Conservation (phyloP, 345 rosid species). For the Salix arbutifolia region DNA sequence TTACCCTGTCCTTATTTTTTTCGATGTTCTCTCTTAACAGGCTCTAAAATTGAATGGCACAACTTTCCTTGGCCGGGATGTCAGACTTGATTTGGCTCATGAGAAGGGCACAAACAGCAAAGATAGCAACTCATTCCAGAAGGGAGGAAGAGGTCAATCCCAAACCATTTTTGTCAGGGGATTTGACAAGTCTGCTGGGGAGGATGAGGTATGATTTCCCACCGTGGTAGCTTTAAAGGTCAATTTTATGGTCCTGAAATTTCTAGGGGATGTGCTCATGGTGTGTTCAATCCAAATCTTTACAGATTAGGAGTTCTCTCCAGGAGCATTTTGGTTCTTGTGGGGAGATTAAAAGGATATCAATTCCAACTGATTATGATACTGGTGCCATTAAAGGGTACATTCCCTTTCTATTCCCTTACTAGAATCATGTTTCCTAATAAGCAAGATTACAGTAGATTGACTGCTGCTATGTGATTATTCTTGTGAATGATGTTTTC, state of each 20-base stretch:
- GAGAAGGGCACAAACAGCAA: slow-evolving; percentile 63
- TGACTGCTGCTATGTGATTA: not conserved
- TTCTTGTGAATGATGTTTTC: too few relatives aligned
- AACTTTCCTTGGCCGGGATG: slow-evolving; percentile 39
- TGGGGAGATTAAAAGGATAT: slow-evolving; percentile 58
- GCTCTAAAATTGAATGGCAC: slow-evolving; percentile 57
- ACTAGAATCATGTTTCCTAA: not conserved
- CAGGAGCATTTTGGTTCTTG: slow-evolving; percentile 61
- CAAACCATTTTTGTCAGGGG: slow-evolving; percentile 53
- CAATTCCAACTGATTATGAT: slow-evolving; percentile 64
- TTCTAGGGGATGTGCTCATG: not conserved
- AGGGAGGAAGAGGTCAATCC: slow-evolving; percentile 40
- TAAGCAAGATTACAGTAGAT: not conserved
- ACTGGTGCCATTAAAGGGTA: slow-evolving; percentile 73
- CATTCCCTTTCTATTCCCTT: slow-evolving; percentile 11
- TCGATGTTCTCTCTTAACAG: slow-evolving; percentile 23
- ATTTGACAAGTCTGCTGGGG: slow-evolving; percentile 46
- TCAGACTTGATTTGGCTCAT: slow-evolving; percentile 69
- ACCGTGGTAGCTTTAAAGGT: not conserved
- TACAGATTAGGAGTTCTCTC: slow-evolving; percentile 51
- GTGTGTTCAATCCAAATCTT: not conserved
- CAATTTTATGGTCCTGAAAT: not conserved
- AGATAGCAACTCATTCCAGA: slow-evolving; percentile 43
- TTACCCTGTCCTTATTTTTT: not conserved
- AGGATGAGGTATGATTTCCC: slow-evolving; percentile 44